These are phyloP conservation scores for Suillus ampliporus DNA, from an alignment of 768 basidiomycete species.

Conservation along the genomic window DNA sequence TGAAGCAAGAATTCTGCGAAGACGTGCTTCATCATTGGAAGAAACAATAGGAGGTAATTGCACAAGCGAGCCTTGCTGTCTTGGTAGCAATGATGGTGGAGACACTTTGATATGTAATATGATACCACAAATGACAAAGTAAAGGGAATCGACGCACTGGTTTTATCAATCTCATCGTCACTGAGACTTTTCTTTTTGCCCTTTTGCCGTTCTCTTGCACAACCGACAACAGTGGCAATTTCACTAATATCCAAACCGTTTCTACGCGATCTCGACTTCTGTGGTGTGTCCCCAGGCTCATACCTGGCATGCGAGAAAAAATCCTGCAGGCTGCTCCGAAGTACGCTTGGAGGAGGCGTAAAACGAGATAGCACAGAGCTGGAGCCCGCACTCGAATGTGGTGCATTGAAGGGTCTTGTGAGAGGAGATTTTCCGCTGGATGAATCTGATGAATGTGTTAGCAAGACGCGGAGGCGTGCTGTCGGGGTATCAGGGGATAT, in stretches of 20 bases:
- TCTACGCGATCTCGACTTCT: slow-evolving; percentile 52
- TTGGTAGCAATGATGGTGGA: slow-evolving; percentile 17
- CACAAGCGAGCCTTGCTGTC: slow-evolving; percentile 19
- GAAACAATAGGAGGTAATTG: slow-evolving; percentile 11
- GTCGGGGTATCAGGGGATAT: slow-evolving; percentile 53
- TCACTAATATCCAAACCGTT: slow-evolving; percentile 67
- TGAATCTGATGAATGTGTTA: slow-evolving; percentile 55
- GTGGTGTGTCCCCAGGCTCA: slow-evolving; percentile 67
- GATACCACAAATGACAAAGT: slow-evolving; percentile 14
- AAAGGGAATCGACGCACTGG: slow-evolving; percentile 46
- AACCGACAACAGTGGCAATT: slow-evolving; percentile 51
- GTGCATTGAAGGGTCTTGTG: slow-evolving; percentile 26
- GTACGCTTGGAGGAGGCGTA: slow-evolving; percentile 48
- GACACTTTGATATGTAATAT: slow-evolving; percentile 24
- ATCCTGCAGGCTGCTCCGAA: slow-evolving; percentile 63
- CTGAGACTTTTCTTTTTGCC: slow-evolving; percentile 63
- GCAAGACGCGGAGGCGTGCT: slow-evolving; percentile 64
- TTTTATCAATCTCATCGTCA: slow-evolving; percentile 67
- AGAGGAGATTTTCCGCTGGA: slow-evolving; percentile 36
- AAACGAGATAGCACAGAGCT: slow-evolving; percentile 16
- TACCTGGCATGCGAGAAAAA: slow-evolving; percentile 69
- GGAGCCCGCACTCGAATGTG: slow-evolving; percentile 1
- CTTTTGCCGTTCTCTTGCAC: slow-evolving; percentile 49
- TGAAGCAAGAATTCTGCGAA: slow-evolving; percentile 25
- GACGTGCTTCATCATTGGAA: slow-evolving; percentile 19